These are phyloP conservation scores for Cicer chorassanicum DNA, from an alignment of 306 rosid species.

Conservation along the genomic window DNA sequence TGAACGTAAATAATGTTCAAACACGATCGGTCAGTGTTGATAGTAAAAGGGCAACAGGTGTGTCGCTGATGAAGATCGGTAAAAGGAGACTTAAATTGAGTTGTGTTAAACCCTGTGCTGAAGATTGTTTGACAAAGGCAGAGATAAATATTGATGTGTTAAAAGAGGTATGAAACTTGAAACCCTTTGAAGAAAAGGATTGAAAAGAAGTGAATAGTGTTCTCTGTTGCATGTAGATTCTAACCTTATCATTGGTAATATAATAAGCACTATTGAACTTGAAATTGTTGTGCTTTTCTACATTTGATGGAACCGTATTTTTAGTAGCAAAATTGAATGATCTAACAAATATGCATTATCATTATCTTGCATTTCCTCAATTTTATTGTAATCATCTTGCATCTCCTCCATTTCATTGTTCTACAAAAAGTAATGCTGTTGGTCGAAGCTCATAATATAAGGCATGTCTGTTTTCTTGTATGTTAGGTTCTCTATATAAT, in stretches of 20 bases:
- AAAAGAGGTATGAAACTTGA: constrained; percentile 76
- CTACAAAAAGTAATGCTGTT: neutral
- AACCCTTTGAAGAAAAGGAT: constrained; percentile 21
- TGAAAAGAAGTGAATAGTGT: constrained; percentile 19
- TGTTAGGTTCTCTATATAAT: constrained; percentile 22
- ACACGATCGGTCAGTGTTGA: constrained; percentile 85
- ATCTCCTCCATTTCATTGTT: constrained; percentile 1
- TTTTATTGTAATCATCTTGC: neutral
- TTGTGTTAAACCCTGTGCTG: constrained; percentile 83
- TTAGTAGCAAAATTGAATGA: constrained; percentile 22
- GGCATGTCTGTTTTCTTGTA: constrained; percentile 12
- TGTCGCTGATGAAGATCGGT: constrained; percentile 78
- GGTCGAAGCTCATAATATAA: neutral
- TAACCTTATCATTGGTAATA: constrained; percentile 36
- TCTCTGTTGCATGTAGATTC: constrained; percentile 17
- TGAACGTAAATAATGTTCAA: constrained; percentile 83
- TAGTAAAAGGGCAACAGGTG: constrained; percentile 65
- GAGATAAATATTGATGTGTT: constrained; percentile 85
- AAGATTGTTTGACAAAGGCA: constrained; percentile 78
- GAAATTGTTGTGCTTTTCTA: constrained; percentile 16
- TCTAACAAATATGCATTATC: constrained; percentile 24
- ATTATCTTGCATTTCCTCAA: neutral
- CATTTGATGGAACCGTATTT: neutral
- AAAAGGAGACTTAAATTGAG: constrained; percentile 76
- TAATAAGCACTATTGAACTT: constrained; percentile 22